Percentiles rank a stretch among this genome's conserved stretches.
These are phyloP conservation scores for Xerocomus alliaceus DNA, from an alignment of 1,284 basidiomycete species.

Conservation along the genomic window DNA sequence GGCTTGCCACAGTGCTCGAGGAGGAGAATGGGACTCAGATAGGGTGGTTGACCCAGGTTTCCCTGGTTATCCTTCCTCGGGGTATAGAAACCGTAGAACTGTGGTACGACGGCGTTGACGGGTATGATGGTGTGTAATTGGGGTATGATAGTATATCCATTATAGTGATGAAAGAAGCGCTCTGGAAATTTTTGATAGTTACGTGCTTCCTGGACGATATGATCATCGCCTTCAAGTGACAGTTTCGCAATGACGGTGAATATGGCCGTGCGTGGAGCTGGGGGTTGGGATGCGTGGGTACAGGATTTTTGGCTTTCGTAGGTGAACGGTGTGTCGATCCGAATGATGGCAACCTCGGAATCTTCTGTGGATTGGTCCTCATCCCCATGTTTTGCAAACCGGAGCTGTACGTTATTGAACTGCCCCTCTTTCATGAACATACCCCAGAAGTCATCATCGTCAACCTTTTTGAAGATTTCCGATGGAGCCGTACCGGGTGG, in stretches of 20 bases:
- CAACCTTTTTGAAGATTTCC: not conserved
- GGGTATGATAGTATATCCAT: slow-evolving; percentile 39
- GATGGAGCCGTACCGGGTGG: not conserved
- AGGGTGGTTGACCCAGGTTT: not conserved
- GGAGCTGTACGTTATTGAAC: rapidly evolving
- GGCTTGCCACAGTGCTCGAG: slow-evolving; percentile 47
- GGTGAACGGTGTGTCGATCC: slow-evolving; percentile 18
- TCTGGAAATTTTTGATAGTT: slow-evolving; percentile 41
- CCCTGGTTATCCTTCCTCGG: no score
- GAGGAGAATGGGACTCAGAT: slow-evolving; percentile 44
- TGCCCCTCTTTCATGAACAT: not conserved
- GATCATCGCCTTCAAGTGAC: slow-evolving; percentile 11
- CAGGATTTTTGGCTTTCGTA: slow-evolving; percentile 16
- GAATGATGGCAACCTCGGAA: not conserved
- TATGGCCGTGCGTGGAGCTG: slow-evolving; percentile 31
- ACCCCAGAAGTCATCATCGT: not conserved
- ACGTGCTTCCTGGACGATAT: slow-evolving; percentile 28
- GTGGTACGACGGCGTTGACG: slow-evolving; percentile 45
- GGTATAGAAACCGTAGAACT: slow-evolving; percentile 49
- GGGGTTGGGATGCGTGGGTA: not conserved
- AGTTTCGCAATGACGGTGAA: slow-evolving; percentile 41
- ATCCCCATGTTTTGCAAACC: not conserved
- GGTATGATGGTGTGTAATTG: slow-evolving; percentile 41
- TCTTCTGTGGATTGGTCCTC: not conserved
- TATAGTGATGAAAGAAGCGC: slow-evolving; percentile 44